Conservation (phyloP, 345 rosid species). For the Gossypium raimondii region DNA sequence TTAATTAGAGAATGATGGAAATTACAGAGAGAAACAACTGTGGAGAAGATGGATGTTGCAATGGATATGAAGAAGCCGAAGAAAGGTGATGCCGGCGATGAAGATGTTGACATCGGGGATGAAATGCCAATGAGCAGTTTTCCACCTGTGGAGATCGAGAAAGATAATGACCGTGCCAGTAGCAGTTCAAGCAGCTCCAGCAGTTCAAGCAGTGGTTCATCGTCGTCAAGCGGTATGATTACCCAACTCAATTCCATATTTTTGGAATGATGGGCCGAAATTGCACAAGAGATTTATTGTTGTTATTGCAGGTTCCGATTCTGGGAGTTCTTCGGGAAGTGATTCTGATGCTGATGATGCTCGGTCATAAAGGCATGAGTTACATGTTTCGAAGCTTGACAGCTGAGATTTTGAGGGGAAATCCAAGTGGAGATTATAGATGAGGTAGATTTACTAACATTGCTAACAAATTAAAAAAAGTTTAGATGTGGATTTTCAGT, state of each 20-base stretch:
- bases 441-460: conserved; percentile 18
- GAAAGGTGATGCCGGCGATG: conserved; percentile 72
- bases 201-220: conserved; percentile 61
- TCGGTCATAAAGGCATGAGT: conserved; percentile 14
- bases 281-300: conserved; percentile 1
- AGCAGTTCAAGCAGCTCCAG: conserved; percentile 47
- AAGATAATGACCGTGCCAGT: conserved; percentile 48
- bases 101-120: conserved; percentile 86
- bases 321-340: conserved; percentile 39
- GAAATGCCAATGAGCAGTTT: conserved; percentile 70
- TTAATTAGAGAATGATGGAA: neutral
- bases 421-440: conserved; percentile 7
- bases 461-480: neutral
- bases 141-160: conserved; percentile 83
- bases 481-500: neutral
- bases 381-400: neutral
- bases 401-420: conserved; percentile 2
- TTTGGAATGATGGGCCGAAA: neutral
- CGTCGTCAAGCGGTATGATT: conserved; percentile 60
- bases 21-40: conserved; percentile 28
- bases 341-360: conserved; percentile 38
- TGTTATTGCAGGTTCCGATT: conserved; percentile 33
- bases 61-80: conserved; percentile 50
- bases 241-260: neutral
- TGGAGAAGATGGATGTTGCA: conserved; percentile 39